Base-by-base conservation (phyloP, 2,329 filamentous ascomycete genomes). In the Monosporascus sp. region DNA sequence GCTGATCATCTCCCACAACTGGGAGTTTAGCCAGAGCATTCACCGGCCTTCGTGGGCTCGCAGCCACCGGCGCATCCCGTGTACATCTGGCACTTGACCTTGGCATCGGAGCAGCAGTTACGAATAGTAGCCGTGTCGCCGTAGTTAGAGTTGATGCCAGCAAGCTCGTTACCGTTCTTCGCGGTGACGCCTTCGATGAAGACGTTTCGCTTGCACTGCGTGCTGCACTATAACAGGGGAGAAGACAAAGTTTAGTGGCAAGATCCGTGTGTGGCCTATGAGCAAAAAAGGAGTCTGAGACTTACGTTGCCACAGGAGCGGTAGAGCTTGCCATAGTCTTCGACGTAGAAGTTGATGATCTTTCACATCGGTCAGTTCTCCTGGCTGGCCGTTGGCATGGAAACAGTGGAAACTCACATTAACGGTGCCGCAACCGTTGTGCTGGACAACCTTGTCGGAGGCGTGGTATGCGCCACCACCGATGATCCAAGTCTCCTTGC, bases 251-350 rank as follows among this genome's bases (percentile, higher is more conserved):
- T 41, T 31, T 11, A 31, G 27, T 31, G 3, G 3, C 27, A 31
- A 11, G 8, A 11, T 31, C 7, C 9, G 8, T 11, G 3, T 11
- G 27, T 31, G 9, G 27, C 27, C 7, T 31, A 31, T 31, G 8
- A 11, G 27, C 27, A 31, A 31, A n/a, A 27, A 31, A 31, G 27
- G 27, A 9, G 8, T 9, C 27, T 11, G 27, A 11, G 27, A 42
- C 62, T 60, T 47, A 69, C 62, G 69, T 79, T 79, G 51, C 76
- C 76, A 58, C 76, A 78, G 7, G 74, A 75, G 27, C 75, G 72
- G 62, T 75, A 76, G 39, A 78, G 61, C 62, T 79, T 79, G 52
- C 75, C 74, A 55, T 77, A 77, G 63, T 76, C 68, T 25, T 72
- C 65, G 51, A 66, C 72, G 56, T 72, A 74, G 65, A 72, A 71